Conservation (phyloP, 2,329 filamentous ascomycete genomes). For the Chrysosphaeria jannelii region DNA sequence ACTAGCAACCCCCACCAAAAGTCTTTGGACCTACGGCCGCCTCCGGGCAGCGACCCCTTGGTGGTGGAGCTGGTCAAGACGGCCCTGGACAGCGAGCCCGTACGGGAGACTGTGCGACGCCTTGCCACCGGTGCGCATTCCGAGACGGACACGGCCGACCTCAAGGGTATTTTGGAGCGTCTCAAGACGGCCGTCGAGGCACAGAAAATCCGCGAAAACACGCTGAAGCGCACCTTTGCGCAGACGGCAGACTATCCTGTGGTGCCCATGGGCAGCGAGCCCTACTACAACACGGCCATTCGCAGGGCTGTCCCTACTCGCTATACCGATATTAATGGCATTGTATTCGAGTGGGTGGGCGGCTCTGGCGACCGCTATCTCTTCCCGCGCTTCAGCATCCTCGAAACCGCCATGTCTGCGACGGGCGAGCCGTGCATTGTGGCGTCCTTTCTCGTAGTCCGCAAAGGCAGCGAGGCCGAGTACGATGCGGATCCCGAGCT, state of each 20-base stretch:
- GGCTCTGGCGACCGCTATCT: conserved; percentile 45
- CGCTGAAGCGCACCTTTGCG: conserved; percentile 5
- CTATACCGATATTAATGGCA: conserved; percentile 31
- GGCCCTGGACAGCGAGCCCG: conserved; percentile 20
- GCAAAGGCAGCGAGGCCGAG: conserved; percentile 36
- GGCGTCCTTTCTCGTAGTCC: conserved; percentile 49
- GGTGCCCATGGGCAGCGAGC: conserved; percentile 1
- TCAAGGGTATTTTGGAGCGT: conserved; percentile 18
- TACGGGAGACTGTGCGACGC: conserved; percentile 19
- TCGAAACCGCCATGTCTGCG: conserved; percentile 28
- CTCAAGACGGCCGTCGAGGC: conserved; percentile 12
- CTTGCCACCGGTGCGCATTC: conserved; percentile 20
- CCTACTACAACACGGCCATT: no score
- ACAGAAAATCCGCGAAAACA: conserved; percentile 2
- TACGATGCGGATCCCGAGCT: conserved; percentile 29
- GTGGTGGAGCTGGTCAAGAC: conserved; percentile 25
- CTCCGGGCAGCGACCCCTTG: conserved; percentile 21
- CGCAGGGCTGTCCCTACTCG: no score
- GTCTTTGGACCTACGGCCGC: conserved; percentile 19
- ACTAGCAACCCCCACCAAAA: conserved; percentile 25
- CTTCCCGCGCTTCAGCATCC: conserved; percentile 49
- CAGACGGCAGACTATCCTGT: neutral
- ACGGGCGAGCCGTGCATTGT: conserved; percentile 26
- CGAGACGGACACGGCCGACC: conserved; percentile 6
- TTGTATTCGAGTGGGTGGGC: conserved; percentile 36